Base-by-base conservation (phyloP, 306 rosid species). In the Rosa lucieae region DNA sequence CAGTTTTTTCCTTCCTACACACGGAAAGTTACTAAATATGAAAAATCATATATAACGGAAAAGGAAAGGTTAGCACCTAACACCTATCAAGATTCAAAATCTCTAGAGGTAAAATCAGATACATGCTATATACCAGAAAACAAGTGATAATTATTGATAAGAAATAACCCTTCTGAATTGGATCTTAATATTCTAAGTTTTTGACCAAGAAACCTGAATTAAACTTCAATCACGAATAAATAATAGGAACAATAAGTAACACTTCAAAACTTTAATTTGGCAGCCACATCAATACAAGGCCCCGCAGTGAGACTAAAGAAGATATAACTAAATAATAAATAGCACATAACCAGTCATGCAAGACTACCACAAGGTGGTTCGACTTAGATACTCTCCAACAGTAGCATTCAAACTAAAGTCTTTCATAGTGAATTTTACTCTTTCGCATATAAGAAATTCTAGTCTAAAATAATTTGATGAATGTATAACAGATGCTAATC, bases 1-100 rank as follows among this genome's bases (percentile, higher is more conserved):
- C 98, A 20, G 82, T 91, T 89, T 72, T 95, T 74, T 92, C 98
- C 92, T 95, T 92, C 88, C 99, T 95, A 62, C 5, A 74, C 66
- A 73, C 17, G 37, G 42, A 23, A 73, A 74, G 29, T 8, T 40
- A n/a, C 48, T 18, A 39, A 13, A 18, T 46, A 65, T 47, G 47
- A 47, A 29, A 66, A 75, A 26, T 26, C 53, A 53, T 43, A 39
- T 20, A 67, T 20, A 14, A 40, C 6, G 70, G 35, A 58, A 52
- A 73, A 62, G 2, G 29, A 9, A n/a, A 72, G 35, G 10, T 18
- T 32, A 5, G 3, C 3, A 69, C 26, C 23, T 8, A 29, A 18
- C 32, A 72, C 62, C 35, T 51, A 51, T 15, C 44, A 72, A 48
- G 15, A 48, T 48, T 29, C 44, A 26, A 35, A 15, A 65, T 65